These are phyloP conservation scores for Lathyrus aphaca DNA, from an alignment of 306 rosid genomes.

Conservation along the genomic window DNA sequence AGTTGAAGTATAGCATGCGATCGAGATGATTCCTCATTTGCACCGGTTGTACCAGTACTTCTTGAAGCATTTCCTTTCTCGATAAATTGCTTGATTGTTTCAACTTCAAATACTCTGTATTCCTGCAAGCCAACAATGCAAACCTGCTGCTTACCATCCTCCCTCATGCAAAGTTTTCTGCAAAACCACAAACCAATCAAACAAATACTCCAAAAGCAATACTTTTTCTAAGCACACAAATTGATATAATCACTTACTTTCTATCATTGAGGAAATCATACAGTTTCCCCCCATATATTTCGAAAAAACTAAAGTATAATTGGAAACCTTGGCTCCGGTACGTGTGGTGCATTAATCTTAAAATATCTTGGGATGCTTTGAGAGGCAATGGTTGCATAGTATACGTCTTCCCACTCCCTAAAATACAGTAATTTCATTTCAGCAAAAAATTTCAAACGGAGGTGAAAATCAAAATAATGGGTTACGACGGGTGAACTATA, in stretches of 20 bases:
- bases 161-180: slow-evolving; percentile 88
- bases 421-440: too few species aligned
- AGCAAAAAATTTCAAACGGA: too few species aligned
- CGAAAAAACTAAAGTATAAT: slow-evolving; percentile 76
- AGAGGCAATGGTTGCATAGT: slow-evolving; percentile 91
- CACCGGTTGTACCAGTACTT: too few species aligned
- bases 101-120: too few species aligned
- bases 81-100: too few species aligned
- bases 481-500: too few species aligned
- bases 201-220: slow-evolving; percentile 26
- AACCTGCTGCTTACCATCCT: too few species aligned
- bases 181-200: slow-evolving; percentile 44
- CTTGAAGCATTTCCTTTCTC: too few species aligned
- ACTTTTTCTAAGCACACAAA: slow-evolving; percentile 26
- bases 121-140: too few species aligned
- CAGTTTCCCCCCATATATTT: slow-evolving; percentile 84
- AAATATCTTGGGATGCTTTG: slow-evolving; percentile 77
- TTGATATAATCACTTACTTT: slow-evolving; percentile 54
- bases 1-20: slow-evolving; percentile 93
- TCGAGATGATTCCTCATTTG: slow-evolving; percentile 89
- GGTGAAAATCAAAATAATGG: too few species aligned
- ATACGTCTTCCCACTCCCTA: too few species aligned
- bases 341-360: slow-evolving; percentile 60
- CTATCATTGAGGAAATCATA: slow-evolving; percentile 87
- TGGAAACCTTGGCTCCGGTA: slow-evolving; percentile 79